Evolutionary conservation across 257 asterid species (phyloP), one percentile per base, ranked within the genome.

Genomic region (Scutellaria baicalensis): DNA sequence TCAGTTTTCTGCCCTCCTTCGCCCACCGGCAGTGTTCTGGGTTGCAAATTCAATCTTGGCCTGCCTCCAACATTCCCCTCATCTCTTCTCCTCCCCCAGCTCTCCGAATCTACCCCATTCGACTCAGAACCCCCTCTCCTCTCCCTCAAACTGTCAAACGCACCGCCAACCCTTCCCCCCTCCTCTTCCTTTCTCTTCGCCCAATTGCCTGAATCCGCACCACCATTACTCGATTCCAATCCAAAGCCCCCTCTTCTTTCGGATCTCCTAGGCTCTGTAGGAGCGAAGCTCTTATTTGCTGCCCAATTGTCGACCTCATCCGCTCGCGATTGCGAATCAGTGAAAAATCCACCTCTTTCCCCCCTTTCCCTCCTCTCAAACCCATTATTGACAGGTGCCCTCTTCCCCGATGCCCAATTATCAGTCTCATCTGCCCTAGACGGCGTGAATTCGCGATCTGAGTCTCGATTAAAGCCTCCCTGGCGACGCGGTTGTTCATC

Each of bases 341-440:
- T 39, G 78, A 91, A 93, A 73, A 90, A 90, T 0, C 92, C 90
- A 44, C 89, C 89, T 55, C 93, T 81, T 43, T 89, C 97, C 8
- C 96, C 87, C 61, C 92, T 85, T 43, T 88, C 98, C 64, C 91
- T 84, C 83, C 96, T 81, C 71, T 92, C 97, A 51, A 81, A 86
- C 52, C 95, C 94, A 47, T 71, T 77, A 12, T 80, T 69, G 33
- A n/a, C 59, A 1, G 82, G 20, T 0, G 81, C 72, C 72, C 80
- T 85, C 92, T 93, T 93, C 7, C 79, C 82, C 2, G 89, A 77
- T 8, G 86, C 97, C 98, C 98, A 93, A 64, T 89, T 81, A 68
- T 90, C 98, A 65, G 57, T 85, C 80, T 90, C 97, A 20, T 93
- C 98, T 9, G 98, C 98, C 73, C 96, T 88, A 33, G 98, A 90